Conservation (phyloP, 2,329 filamentous ascomycete species). For the Hirsutella minnesotensis region DNA sequence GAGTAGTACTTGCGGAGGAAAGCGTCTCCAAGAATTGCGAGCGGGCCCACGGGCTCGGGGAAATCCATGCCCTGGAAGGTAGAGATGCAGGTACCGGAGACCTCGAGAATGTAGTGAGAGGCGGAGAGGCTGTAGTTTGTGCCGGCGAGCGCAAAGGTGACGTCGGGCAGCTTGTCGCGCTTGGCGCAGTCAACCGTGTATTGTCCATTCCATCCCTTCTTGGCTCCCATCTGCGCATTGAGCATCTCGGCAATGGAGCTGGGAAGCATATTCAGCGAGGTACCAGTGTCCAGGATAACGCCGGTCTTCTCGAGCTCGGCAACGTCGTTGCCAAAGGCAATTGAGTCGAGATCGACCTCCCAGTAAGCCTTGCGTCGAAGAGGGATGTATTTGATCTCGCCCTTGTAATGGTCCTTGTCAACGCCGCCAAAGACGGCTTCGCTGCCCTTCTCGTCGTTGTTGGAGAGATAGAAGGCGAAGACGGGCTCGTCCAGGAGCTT, state of each 20-base stretch:
- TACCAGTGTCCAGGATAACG: conserved; percentile 95
- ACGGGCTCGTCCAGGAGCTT: conserved; percentile 81
- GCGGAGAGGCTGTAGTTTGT: conserved; percentile 86
- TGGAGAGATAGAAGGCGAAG: conserved; percentile 91
- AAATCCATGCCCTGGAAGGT: conserved; percentile 96
- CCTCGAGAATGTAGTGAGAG: conserved; percentile 91
- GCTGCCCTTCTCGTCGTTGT: conserved; percentile 55
- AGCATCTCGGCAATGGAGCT: conserved; percentile 85
- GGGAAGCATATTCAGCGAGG: conserved; percentile 92
- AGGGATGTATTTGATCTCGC: conserved; percentile 85
- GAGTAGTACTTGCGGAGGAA: conserved; percentile 85
- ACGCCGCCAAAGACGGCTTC: conserved; percentile 86
- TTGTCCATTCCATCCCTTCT: conserved; percentile 95
- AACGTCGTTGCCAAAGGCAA: conserved; percentile 74
- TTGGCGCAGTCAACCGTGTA: conserved; percentile 86
- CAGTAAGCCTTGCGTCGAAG: conserved; percentile 98
- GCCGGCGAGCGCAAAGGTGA: conserved; percentile 81
- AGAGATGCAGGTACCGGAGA: conserved; percentile 91
- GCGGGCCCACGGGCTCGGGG: conserved; percentile 75
- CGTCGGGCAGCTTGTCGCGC: conserved; percentile 73
- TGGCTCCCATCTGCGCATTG: conserved; percentile 95
- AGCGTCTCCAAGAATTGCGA: conserved; percentile 88
- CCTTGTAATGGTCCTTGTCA: conserved; percentile 67
- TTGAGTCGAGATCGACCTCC: conserved; percentile 93
- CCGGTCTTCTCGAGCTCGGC: conserved; percentile 90